Base-by-base conservation (phyloP, 2,329 filamentous ascomycete species). In the Epichloe hybrida region DNA sequence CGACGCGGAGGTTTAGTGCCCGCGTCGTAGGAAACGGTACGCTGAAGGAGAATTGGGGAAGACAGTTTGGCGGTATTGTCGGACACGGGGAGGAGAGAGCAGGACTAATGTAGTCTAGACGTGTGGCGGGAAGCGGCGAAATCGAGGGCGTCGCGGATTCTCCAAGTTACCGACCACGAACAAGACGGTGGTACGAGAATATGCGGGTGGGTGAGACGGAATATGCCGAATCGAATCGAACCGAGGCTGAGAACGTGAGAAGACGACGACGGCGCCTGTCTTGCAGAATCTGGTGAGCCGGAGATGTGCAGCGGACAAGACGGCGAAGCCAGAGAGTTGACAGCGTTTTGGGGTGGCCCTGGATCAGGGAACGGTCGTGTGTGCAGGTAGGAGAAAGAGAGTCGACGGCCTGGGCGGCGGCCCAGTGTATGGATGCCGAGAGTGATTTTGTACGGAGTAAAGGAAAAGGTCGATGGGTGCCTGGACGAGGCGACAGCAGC, bases 1-100 rank as follows among this genome's bases (percentile, higher is more conserved):
- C 81, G 77, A 66, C 76, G 74, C 63, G 79, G 77, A 67, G 76
- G 73, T 60, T 86, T 84, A 61, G 83, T 80, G 72, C 84, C 84
- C 75, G 83, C 84, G 76, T 89, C 85, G 79, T 93, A 94, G 70
- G 88, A 89, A 77, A 93, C 84, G 76, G 87, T 88, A 68, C 88
- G 87, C 69, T 87, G 84, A 64, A 94, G 80, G 64, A 95, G 77
- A 71, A 93, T 76, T 74, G 79, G 84, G 69, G 90, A 87, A 83
- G 89, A 91, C 88, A 94, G 83, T 75, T 95, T 94, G 87, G 84
- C 87, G 88, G 88, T 91, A 71, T 86, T 86, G 72, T 66, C 53
- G 62, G 60, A 56, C 54, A 51, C 43, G 40, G 48, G 51, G 42
- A 46, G 44, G 21, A 42, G 52, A 58, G 47, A 48, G 51, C 46